Evolutionary conservation across 805 yeast species (phyloP).

Genomic region (Osmozyma mogii): DNA sequence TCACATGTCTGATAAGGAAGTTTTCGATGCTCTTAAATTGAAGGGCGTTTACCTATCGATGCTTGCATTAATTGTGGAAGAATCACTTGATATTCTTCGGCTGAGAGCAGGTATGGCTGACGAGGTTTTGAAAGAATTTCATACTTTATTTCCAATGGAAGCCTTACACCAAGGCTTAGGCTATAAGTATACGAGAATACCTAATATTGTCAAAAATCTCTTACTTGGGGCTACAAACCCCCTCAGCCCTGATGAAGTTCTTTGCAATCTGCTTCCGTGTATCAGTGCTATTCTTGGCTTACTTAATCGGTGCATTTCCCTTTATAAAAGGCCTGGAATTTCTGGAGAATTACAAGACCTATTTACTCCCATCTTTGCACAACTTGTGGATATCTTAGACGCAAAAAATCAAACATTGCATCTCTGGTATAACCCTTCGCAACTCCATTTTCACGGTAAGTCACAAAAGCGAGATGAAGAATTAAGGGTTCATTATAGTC

Average conservation of each 20-base stretch:
- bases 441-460: slow-evolving; percentile 13
- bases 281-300: slow-evolving; percentile 10
- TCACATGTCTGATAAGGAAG: slow-evolving; percentile 10
- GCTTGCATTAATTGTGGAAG: slow-evolving; percentile 25
- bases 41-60: slow-evolving; percentile 24
- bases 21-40: slow-evolving; percentile 11
- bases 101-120: slow-evolving; percentile 4
- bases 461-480: slow-evolving; percentile 13
- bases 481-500: slow-evolving; percentile 22
- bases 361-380: slow-evolving; percentile 14
- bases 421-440: slow-evolving; percentile 30
- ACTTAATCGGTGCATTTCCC: slow-evolving; percentile 16
- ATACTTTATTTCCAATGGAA: slow-evolving; percentile 19
- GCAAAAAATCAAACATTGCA: slow-evolving; percentile 11
- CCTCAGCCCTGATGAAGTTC: not conserved
- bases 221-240: not conserved
- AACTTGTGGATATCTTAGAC: slow-evolving; percentile 13
- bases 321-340: slow-evolving; percentile 13
- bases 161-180: slow-evolving; percentile 11
- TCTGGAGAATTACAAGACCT: slow-evolving; percentile 9
- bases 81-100: slow-evolving; percentile 18
- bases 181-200: slow-evolving; percentile 8
- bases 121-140: slow-evolving; percentile 9
- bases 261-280: slow-evolving; percentile 6
- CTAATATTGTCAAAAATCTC: slow-evolving; percentile 10